These are phyloP conservation scores for Alternaria panax DNA, from an alignment of 2,329 filamentous ascomycete species.

Conservation along the genomic window DNA sequence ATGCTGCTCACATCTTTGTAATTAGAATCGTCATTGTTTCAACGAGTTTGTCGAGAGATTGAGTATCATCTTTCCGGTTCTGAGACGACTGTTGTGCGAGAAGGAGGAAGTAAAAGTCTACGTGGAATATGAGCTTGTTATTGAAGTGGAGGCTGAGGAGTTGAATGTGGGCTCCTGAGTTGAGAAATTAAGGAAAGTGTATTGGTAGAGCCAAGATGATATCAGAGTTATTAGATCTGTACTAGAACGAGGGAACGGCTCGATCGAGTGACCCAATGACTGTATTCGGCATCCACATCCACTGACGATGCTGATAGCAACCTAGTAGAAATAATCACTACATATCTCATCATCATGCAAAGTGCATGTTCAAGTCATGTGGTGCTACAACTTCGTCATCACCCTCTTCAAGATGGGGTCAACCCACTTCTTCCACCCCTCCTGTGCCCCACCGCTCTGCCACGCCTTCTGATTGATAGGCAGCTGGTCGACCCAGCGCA, in stretches of 20 bases:
- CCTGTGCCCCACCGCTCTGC: neutral
- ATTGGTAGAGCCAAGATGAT: too few relatives aligned
- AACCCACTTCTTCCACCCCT: constrained; percentile 9
- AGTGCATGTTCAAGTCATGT: neutral
- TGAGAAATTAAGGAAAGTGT: too few relatives aligned
- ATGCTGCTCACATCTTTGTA: too few relatives aligned
- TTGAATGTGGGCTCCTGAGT: too few relatives aligned
- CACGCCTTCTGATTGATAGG: constrained; percentile 28
- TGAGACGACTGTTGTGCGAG: too few relatives aligned
- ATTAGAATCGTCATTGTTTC: too few relatives aligned
- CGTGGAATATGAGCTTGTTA: too few relatives aligned
- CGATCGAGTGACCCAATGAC: neutral
- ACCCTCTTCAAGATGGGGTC: constrained; percentile 9
- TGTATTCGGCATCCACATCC: neutral
- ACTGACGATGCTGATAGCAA: neutral
- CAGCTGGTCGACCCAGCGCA: constrained; percentile 38
- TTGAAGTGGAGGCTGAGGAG: too few relatives aligned
- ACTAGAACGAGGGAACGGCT: neutral
- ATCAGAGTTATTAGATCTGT: neutral
- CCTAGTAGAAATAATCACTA: neutral
- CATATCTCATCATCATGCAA: neutral
- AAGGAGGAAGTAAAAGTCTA: too few relatives aligned
- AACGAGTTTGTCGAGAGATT: too few relatives aligned
- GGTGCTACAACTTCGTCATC: constrained; percentile 1
- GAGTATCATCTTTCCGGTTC: too few relatives aligned